These are phyloP conservation scores for Euphrasia confusa DNA, from an alignment of 257 asterid species.

Conservation along the genomic window DNA sequence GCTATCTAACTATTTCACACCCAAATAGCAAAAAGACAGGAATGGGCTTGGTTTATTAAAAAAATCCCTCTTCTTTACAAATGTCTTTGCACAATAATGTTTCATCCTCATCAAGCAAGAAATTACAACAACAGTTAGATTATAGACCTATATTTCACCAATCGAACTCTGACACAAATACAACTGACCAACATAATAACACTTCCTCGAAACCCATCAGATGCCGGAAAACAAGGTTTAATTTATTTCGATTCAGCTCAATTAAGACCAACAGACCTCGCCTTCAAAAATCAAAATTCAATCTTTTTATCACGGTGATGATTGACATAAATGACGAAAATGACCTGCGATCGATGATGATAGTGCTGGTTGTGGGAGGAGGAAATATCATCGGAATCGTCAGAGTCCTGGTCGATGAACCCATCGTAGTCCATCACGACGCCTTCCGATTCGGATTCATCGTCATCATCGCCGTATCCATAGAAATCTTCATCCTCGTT, in stretches of 20 bases:
- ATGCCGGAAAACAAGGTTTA: constrained; percentile 5
- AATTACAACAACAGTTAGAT: neutral
- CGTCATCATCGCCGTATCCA: constrained; percentile 49
- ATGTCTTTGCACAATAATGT: neutral
- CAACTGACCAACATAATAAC: neutral
- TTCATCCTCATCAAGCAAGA: constrained; percentile 10
- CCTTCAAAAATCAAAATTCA: neutral
- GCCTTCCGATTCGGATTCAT: constrained; percentile 57
- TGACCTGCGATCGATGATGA: constrained; percentile 69
- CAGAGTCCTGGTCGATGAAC: constrained; percentile 70
- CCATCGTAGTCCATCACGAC: constrained; percentile 61
- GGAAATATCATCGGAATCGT: constrained; percentile 60
- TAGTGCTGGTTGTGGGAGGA: constrained; percentile 27
- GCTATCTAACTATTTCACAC: constrained; percentile 1
- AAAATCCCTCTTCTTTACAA: neutral
- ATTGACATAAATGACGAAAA: constrained; percentile 18
- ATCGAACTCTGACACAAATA: constrained; percentile 19
- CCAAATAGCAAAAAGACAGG: constrained; percentile 10
- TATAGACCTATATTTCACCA: constrained; percentile 13
- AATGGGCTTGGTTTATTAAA: neutral
- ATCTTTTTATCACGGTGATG: neutral
- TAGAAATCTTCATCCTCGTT: constrained; percentile 56
- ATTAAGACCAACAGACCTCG: neutral
- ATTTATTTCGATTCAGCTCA: constrained; percentile 21
- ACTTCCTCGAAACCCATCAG: constrained; percentile 19